Percentiles rank a stretch among this genome's conserved stretches.
phyloP scores from a whole-genome alignment of 306 rosid species.

The Prunus padus region DNA sequence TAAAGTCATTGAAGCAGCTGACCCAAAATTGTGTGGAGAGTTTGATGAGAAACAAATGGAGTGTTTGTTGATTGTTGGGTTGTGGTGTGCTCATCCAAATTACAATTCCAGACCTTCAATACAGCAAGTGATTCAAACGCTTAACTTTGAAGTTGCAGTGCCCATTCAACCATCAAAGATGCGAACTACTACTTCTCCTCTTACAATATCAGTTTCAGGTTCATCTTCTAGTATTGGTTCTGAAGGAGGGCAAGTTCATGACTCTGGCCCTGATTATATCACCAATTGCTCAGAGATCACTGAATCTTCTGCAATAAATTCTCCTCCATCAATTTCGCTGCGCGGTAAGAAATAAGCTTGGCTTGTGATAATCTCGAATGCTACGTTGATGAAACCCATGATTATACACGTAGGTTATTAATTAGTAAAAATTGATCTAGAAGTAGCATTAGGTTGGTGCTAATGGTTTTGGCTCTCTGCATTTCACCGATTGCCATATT shows the following conservation, averaged over 20 bases:
- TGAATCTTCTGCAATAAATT: neutral
- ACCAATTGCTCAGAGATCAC: neutral
- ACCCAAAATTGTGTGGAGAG: conserved; percentile 17
- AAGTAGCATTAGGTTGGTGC: too few relatives aligned
- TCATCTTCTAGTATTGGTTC: neutral
- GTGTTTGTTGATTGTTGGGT: conserved; percentile 23
- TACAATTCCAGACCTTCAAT: conserved; percentile 17
- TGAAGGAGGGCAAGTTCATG: neutral
- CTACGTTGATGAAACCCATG: too few relatives aligned
- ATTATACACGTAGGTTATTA: too few relatives aligned
- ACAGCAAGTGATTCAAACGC: conserved; percentile 25
- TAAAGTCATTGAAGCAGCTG: conserved; percentile 21
- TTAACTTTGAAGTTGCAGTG: conserved; percentile 28
- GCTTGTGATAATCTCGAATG: too few relatives aligned
- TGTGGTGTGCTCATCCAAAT: conserved; percentile 34
- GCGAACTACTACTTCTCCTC: neutral
- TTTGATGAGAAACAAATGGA: conserved; percentile 25
- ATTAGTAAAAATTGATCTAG: too few relatives aligned
- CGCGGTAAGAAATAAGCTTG: too few relatives aligned
- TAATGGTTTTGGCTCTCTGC: too few relatives aligned
- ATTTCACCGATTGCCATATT: too few relatives aligned
- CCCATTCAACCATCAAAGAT: conserved; percentile 24
- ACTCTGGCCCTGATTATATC: neutral
- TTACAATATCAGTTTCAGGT: neutral
- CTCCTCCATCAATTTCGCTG: neutral